Conservation (phyloP, 1,284 basidiomycete species). For the Malassezia japonica region DNA sequence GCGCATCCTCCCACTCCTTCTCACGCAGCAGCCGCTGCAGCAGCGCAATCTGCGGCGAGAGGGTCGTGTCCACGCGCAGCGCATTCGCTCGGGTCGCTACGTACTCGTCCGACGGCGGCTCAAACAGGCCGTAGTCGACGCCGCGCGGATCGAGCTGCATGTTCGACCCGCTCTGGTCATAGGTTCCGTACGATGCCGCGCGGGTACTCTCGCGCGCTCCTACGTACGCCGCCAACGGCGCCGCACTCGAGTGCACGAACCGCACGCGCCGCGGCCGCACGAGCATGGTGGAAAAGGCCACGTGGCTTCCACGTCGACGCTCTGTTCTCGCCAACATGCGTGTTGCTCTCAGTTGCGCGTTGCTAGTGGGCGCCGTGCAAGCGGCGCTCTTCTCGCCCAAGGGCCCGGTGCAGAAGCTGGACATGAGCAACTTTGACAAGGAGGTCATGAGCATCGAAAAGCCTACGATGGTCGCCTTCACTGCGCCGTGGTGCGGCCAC, state of each 20-base stretch:
- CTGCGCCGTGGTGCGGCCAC: constrained; percentile 54
- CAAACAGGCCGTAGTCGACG: constrained; percentile 36
- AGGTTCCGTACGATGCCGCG: background rate
- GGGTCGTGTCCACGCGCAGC: background rate
- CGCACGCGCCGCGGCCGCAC: background rate
- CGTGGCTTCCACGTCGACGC: background rate
- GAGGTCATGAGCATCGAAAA: constrained; percentile 47
- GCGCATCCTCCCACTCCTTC: constrained; percentile 1
- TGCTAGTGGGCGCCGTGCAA: background rate
- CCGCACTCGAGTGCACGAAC: background rate
- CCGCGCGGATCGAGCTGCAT: constrained; percentile 31
- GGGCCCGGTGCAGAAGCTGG: constrained; percentile 31
- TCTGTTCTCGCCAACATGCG: background rate
- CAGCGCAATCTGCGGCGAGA: background rate
- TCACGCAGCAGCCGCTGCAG: constrained; percentile 6
- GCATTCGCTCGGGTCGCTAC: background rate
- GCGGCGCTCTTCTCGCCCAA: constrained; percentile 37
- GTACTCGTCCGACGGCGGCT: constrained; percentile 14
- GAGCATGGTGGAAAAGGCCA: constrained; percentile 8
- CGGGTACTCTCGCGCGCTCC: background rate
- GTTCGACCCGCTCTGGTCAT: constrained; percentile 20
- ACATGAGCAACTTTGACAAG: constrained; percentile 27
- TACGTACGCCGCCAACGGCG: background rate
- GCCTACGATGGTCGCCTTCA: constrained; percentile 49
- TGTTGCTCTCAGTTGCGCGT: background rate